Base-by-base conservation (phyloP, 2,329 filamentous ascomycete genomes). In the Ramichloridium luteum region DNA sequence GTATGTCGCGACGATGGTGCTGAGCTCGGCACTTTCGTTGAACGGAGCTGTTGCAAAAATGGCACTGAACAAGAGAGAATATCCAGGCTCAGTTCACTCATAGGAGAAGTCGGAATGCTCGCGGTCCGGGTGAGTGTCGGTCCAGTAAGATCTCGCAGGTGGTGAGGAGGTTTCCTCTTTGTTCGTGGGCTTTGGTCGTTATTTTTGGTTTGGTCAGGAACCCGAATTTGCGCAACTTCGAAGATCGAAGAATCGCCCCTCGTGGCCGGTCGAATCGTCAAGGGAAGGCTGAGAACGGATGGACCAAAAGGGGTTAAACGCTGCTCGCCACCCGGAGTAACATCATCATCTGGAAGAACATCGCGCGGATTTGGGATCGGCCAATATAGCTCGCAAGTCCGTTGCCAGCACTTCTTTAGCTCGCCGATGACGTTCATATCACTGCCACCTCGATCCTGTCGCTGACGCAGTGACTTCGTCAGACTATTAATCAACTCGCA, bases 321-420 rank as follows among this genome's bases (percentile, higher is more conserved):
- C 18, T 27, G 28, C 4, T 42, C 68, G n/a, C 80, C 84, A 23
- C 86, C 85, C 3, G 85, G 83, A 0, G 69, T 55, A 29, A 93
- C 80, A 10, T 80, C 72, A 12, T 72, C 65, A 15, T 82, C 74
- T 3, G 74, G 65, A 10, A 67, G 69, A 9, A 38, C 34, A 13
- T 48, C 44, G 14, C 40, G 67, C 20, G 77, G 77, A 28, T 82
- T 73, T 0, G 74, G 64, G 0, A 70, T 71, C 40, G 93, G 82
- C 88, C 90, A 98, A 53, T 86, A 93, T 34, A 86, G 62, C 0
- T 80, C 77, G 53, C 86, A 96, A 13, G 90, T 82, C 31, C 86
- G 73, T 54, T 86, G 77, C 90, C 90, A 98, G 53, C 90, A 96
- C 54, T 93, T 92, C 57, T 98, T 98, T 40, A 98, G 63, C 57